Base-by-base conservation (phyloP, 1,284 basidiomycete species). In the Cutaneotrichosporon curvatum region DNA sequence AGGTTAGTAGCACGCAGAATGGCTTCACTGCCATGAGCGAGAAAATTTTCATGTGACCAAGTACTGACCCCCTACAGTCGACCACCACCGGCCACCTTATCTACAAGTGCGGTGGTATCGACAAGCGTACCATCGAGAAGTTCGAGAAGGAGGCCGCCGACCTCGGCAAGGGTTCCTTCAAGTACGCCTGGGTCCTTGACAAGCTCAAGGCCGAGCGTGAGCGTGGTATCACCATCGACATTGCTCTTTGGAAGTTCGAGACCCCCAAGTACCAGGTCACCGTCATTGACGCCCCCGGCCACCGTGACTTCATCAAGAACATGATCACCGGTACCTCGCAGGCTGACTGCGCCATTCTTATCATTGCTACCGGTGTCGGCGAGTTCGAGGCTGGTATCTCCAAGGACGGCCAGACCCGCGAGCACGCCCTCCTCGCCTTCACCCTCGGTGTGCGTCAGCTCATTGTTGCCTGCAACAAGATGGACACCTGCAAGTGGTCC, bases 21-120 rank as follows among this genome's bases (percentile, higher is more conserved):
- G n/a, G n/a, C n/a, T n/a, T n/a, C n/a, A n/a, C n/a, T n/a, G n/a
- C n/a, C n/a, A n/a, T n/a, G n/a, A n/a, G n/a, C n/a, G n/a, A n/a
- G 25, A 28, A 28, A 28, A 28, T 28, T 28, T 28, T 28, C 25
- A 28, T 7, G 12, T 28, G 8, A 12, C 12, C 12, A 7, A 7
- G 25, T 7, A 28, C 25, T 28, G 12, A 28, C 25, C 25, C 25
- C 12, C 25, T 28, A n/a, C n/a, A 97, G 81, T 97, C 92, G 60
- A 98, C 94, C 77, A 98, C 94, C 73, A 98, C 95, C 70, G 95
- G 95, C 67, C 95, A 99, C 81, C 81, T 99, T 78, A 98, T 98
- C 84, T 97, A 97, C 89, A 97, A 99, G 85, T 99, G 94, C 76
- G 94, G 94, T 84, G 95, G 95, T 89, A 98, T 99, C 79, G 95